phyloP scores from a whole-genome alignment of 148 eudicot species.

The Salicornia ramosissima region DNA sequence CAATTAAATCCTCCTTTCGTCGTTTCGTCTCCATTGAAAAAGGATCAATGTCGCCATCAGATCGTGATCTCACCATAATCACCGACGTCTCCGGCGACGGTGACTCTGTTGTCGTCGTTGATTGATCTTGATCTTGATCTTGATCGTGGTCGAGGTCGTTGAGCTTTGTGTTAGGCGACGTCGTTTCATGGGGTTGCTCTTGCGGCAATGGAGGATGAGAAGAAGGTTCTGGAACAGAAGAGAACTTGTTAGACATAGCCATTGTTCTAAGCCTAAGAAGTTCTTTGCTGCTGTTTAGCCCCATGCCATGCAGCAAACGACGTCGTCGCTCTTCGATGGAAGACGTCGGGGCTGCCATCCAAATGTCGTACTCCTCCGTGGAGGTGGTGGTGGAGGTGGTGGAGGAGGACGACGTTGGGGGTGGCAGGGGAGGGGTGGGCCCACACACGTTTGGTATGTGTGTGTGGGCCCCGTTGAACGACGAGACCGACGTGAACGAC shows the following conservation, averaged over 20 bases:
- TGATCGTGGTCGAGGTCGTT: neutral
- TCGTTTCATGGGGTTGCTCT: too few species aligned
- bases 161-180: neutral
- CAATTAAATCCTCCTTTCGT: slow-evolving; percentile 68
- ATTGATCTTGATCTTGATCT: neutral
- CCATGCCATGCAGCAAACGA: slow-evolving; percentile 76
- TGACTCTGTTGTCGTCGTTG: neutral
- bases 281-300: slow-evolving; percentile 63
- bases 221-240: neutral
- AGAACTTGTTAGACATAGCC: slow-evolving; percentile 33
- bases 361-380: slow-evolving; percentile 50
- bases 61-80: slow-evolving; percentile 61
- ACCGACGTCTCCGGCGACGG: slow-evolving; percentile 15
- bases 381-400: too few species aligned
- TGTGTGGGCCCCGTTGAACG: neutral
- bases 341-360: slow-evolving; percentile 75
- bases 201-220: slow-evolving; percentile 16
- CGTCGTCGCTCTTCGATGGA: slow-evolving; percentile 65
- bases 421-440: slow-evolving; percentile 9
- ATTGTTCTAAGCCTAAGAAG: slow-evolving; percentile 37
- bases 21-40: slow-evolving; percentile 43
- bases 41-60: slow-evolving; percentile 66
- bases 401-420: neutral
- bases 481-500: slow-evolving; percentile 45
- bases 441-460: neutral